Evolutionary conservation across 2,329 filamentous ascomycete species (phyloP).

Genomic region (Tolypocladium ovalisporum): DNA sequence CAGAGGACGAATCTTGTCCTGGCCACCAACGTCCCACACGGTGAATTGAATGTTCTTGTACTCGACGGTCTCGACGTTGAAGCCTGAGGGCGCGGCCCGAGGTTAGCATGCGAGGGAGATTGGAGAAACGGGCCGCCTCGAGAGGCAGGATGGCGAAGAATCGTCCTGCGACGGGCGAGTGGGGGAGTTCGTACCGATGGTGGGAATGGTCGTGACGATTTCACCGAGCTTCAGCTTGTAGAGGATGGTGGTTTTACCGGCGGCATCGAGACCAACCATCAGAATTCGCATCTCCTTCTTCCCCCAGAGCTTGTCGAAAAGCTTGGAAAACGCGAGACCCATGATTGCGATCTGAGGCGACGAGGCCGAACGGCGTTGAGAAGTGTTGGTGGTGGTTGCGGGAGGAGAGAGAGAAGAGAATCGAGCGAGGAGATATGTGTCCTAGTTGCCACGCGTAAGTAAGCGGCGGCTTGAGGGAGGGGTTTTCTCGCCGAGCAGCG

Average conservation of each 20-base stretch:
- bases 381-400: conserved; percentile 2
- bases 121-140: background rate
- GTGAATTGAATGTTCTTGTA: conserved; percentile 99
- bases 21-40: conserved; percentile 99
- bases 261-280: conserved; percentile 98
- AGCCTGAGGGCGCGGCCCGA: conserved; percentile 45
- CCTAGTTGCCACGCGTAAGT: conserved; percentile 19
- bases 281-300: conserved; percentile 99
- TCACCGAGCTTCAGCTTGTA: conserved; percentile 99
- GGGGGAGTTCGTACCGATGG: conserved; percentile 60
- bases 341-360: conserved; percentile 56
- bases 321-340: conserved; percentile 96
- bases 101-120: background rate
- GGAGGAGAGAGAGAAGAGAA: conserved; percentile 6
- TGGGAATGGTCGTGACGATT: conserved; percentile 98
- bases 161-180: background rate
- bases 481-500: conserved; percentile 10
- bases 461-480: conserved; percentile 8
- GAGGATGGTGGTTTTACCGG: conserved; percentile 99
- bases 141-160: background rate
- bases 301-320: conserved; percentile 93
- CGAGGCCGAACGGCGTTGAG: conserved; percentile 13
- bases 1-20: conserved; percentile 99
- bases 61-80: conserved; percentile 99
- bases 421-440: conserved; percentile 11